Percentiles rank a stretch among this genome's conserved stretches.
phyloP scores from a whole-genome alignment of 2,329 filamentous ascomycete species.

The Botrytis porri region DNA sequence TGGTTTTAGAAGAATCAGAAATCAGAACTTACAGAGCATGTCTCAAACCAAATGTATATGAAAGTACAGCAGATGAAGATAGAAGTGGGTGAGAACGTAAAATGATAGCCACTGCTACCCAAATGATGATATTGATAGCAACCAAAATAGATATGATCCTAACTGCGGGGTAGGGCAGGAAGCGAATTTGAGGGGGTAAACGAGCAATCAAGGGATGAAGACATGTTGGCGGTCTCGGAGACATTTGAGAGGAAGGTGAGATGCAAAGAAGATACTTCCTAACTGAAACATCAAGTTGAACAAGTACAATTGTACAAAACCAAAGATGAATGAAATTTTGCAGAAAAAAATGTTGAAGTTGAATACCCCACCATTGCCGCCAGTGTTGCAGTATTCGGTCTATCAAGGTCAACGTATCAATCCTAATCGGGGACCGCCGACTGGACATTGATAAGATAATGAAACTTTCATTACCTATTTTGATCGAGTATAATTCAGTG shows the following conservation, averaged over 20 bases:
- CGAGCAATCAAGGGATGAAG: conserved; percentile 15
- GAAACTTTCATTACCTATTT: conserved; percentile 15
- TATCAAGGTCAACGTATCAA: conserved; percentile 7
- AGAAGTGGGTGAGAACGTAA: conserved; percentile 56
- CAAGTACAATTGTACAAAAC: background rate
- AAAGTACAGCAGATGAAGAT: conserved; percentile 75
- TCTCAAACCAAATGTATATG: conserved; percentile 83
- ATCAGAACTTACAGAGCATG: conserved; percentile 63
- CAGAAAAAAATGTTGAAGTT: background rate
- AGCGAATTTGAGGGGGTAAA: conserved; percentile 18
- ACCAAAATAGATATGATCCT: conserved; percentile 53
- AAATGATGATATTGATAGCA: conserved; percentile 52
- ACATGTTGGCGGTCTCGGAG: conserved; percentile 17
- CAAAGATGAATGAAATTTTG: background rate
- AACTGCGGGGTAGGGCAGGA: conserved; percentile 31
- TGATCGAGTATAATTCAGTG: background rate
- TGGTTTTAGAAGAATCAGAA: background rate
- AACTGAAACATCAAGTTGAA: background rate
- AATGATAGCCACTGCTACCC: conserved; percentile 52
- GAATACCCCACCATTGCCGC: conserved; percentile 8
- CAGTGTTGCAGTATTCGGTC: background rate
- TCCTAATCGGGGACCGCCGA: background rate
- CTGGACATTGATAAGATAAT: conserved; percentile 7
- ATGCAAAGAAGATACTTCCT: background rate
- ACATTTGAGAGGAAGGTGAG: conserved; percentile 3